Base-by-base conservation (phyloP, 495 filamentous ascomycete genomes). In the Penicillium chermesinum region DNA sequence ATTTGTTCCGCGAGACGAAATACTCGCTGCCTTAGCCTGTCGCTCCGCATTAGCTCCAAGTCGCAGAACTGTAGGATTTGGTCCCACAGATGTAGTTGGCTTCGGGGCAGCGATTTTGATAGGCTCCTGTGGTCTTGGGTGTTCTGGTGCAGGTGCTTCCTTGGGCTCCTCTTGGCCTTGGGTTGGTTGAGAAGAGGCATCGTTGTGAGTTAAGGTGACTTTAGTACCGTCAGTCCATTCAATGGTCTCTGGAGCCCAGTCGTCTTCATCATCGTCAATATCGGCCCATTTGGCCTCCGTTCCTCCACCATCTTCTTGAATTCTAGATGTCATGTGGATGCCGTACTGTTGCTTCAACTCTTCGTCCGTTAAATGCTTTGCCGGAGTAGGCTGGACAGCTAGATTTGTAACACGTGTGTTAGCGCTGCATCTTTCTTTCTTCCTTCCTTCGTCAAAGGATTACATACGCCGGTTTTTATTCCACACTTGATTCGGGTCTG, bases 151-250 rank as follows among this genome's bases (percentile, higher is more conserved):
- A 1, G 55, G 61, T 16, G 45, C 41, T 15, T 69, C 60, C 39
- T 59, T 59, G n/a, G 50, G 33, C 25, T 67, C 70, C 41, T 54
- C 33, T 4, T 35, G 49, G 22, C 39, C 48, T 34, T 60, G 55
- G 16, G 44, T 49, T n/a, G 69, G 59, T 12, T 59, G 27, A 14
- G 64, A 55, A 8, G 52, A 33, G 48, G 57, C 53, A 22, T 71
- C 65, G 12, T 34, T 60, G 19, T 85, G 80, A 12, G 84, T 82
- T 7, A 95, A 75, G 32, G 82, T 86, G 45, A 90, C 88, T 70
- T 97, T 96, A 12, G 91, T 97, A 25, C 91, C 91, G 65, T 99
- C 93, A 53, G 86, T 89, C 93, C 93, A 99, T 53, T 95, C 89
- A 50, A 97, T 95, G 6, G 86, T 85, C 52, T 97, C 91, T 0